Evolutionary conservation across 1,284 basidiomycete species (phyloP), one percentile per base, ranked within the genome.

Genomic region (Cutaneotrichosporon sp.): DNA sequence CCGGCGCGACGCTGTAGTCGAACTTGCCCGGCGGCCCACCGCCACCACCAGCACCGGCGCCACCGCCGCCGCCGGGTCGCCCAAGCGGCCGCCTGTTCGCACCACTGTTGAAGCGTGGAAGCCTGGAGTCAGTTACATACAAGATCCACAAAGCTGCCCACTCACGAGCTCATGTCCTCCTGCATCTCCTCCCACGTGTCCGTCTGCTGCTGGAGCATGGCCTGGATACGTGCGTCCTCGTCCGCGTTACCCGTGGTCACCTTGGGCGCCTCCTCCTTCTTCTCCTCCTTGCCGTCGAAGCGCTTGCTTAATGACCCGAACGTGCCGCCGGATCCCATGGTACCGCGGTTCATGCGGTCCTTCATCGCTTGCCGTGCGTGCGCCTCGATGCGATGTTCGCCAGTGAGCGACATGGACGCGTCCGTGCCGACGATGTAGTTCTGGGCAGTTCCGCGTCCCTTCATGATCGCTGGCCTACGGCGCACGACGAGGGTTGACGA

Each of bases 401-500:
- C 75, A 1, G 71, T 76, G 10, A 78, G 65, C 26, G 73, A 69
- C 56, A 75, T 73, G 34, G 72, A 74, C 13, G 76, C 75, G 42
- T 75, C 67, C 47, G 87, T 84, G 53, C 84, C 85, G 58, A 85
- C 83, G 51, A 92, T 86, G 78, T 97, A 97, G 81, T 91, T 87
- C 46, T 90, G 87, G 21, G 92, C 94, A 72, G 89, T 96, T 58
- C 96, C 95, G 79, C 90, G 90, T n/a, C 96, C 96, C 55, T 89
- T 87, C 40, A 85, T 82, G 22, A 74, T 69, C 4, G 92, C 86
- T 46, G 95, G 96, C 55, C 96, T 82, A 52, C 96, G 90, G 69
- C 95, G 92, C 21, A 93, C 92, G 67, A 97, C 85, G 52, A 99
- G 90, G 40, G 94, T 94, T 11, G 95, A 93, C 4, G 96, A 97